Evolutionary conservation across 768 basidiomycete genomes (phyloP).

Genomic region (Russula foetens): DNA sequence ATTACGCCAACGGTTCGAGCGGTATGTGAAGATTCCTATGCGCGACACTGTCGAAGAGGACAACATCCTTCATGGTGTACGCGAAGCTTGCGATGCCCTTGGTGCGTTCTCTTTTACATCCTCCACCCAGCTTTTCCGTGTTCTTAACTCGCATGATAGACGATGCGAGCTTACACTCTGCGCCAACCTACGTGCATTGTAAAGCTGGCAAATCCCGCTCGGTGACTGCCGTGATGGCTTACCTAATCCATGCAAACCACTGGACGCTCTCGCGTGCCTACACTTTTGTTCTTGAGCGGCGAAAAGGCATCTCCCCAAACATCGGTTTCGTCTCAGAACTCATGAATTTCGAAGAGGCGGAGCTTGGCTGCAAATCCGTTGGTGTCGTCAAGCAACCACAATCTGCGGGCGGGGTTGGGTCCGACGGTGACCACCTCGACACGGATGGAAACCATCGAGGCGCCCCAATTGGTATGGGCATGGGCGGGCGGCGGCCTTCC

Average conservation of each 20-base stretch:
- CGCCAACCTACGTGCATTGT: conserved; percentile 92
- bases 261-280: conserved; percentile 94
- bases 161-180: conserved; percentile 82
- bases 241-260: conserved; percentile 94
- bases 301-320: conserved; percentile 93
- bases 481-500: conserved; percentile 40
- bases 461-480: conserved; percentile 32
- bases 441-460: conserved; percentile 26
- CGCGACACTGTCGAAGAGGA: conserved; percentile 94
- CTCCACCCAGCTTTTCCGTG: not conserved
- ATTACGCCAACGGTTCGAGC: conserved; percentile 65
- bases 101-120: conserved; percentile 44
- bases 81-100: conserved; percentile 78
- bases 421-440: conserved; percentile 25
- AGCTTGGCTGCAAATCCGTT: conserved; percentile 69
- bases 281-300: conserved; percentile 82
- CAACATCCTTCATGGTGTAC: conserved; percentile 70
- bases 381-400: conserved; percentile 48
- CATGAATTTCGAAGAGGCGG: conserved; percentile 92
- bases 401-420: conserved; percentile 27
- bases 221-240: conserved; percentile 94
- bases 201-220: conserved; percentile 94
- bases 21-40: conserved; percentile 85
- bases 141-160: conserved; percentile 38
- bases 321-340: conserved; percentile 97